Conservation (phyloP, 768 basidiomycete species). For the Podaxis pistillaris region DNA sequence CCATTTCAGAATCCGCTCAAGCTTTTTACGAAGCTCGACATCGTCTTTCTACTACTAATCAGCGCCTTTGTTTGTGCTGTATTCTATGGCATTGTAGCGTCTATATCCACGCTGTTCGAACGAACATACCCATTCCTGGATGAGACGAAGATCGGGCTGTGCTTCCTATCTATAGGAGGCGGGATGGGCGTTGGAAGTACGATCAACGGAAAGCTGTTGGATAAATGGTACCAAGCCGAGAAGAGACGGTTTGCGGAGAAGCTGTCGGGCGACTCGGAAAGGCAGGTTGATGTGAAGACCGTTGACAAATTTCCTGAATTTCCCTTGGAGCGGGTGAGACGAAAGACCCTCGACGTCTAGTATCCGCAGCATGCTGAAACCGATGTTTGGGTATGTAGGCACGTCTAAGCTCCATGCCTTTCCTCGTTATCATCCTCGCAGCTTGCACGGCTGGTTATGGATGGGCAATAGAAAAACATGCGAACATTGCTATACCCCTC, state of each 20-base stretch:
- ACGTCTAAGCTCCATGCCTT: conserved; percentile 19
- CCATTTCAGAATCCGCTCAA: conserved; percentile 53
- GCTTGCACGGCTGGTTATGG: conserved; percentile 55
- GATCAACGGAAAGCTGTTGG: conserved; percentile 60
- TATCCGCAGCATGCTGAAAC: background rate
- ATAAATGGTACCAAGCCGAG: conserved; percentile 55
- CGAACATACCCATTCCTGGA: conserved; percentile 55
- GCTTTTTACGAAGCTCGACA: conserved; percentile 54
- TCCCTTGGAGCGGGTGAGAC: conserved; percentile 51
- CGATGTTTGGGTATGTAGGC: conserved; percentile 16
- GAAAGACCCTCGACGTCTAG: background rate
- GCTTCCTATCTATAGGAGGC: conserved; percentile 73
- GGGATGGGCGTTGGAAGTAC: conserved; percentile 65
- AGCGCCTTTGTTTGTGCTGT: conserved; percentile 53
- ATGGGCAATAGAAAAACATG: conserved; percentile 52
- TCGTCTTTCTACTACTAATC: conserved; percentile 49
- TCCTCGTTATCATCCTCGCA: conserved; percentile 28
- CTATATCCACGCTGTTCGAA: conserved; percentile 60
- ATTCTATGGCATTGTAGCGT: conserved; percentile 60
- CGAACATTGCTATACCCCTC: conserved; percentile 51
- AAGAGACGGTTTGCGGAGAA: conserved; percentile 30
- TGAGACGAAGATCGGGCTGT: conserved; percentile 70
- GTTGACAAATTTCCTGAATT: conserved; percentile 34
- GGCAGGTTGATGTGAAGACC: conserved; percentile 16
- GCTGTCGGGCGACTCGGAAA: background rate